Percentiles rank a stretch among this genome's conserved stretches.
Conservation (phyloP, 2,329 filamentous ascomycete species). For the Trichoderma aggressivum region DNA sequence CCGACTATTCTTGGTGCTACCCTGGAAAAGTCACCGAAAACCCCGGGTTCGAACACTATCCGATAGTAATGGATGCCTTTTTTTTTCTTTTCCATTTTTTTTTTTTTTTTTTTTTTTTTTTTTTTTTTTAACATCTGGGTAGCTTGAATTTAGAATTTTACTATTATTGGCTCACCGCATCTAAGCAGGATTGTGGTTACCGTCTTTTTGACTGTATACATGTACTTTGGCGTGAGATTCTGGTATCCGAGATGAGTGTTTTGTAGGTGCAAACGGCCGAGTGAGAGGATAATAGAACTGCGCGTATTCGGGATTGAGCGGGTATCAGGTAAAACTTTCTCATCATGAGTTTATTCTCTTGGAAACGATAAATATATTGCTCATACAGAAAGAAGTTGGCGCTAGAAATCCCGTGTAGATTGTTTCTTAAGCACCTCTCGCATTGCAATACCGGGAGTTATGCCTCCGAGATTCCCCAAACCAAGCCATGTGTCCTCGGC, state of each 20-base stretch:
- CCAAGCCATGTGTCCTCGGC: neutral
- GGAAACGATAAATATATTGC: neutral
- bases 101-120: too few relatives aligned
- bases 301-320: neutral
- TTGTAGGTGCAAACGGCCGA: neutral
- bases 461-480: neutral
- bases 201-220: neutral
- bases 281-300: neutral
- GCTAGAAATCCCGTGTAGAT: neutral
- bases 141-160: neutral
- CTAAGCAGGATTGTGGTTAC: neutral
- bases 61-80: neutral
- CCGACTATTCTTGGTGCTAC: neutral
- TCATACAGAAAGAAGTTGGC: neutral
- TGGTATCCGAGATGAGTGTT: neutral
- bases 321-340: neutral
- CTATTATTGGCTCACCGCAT: neutral
- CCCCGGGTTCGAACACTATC: neutral
- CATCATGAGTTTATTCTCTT: neutral
- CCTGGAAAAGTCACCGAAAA: neutral
- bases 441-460: neutral
- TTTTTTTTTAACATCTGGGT: neutral
- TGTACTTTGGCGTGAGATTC: neutral
- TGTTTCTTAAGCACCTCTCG: neutral
- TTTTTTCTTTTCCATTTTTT: too few relatives aligned